phyloP scores from a whole-genome alignment of 179 eudicot genomes.

The Drosera spatulata region DNA sequence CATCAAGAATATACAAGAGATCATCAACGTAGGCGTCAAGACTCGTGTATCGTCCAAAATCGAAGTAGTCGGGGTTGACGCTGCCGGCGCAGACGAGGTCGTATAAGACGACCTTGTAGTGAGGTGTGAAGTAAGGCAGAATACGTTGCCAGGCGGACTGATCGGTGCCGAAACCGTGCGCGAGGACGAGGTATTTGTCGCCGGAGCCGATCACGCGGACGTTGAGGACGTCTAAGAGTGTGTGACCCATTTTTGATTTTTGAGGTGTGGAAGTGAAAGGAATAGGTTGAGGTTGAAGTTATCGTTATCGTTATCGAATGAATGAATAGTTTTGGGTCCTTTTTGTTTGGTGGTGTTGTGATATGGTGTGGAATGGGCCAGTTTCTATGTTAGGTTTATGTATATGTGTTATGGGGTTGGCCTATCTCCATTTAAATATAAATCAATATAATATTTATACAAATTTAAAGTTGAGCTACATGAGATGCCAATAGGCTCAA shows the following conservation, averaged over 20 bases:
- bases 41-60: constrained; percentile 61
- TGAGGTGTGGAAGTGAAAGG: too few relatives aligned
- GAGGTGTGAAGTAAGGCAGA: constrained; percentile 38
- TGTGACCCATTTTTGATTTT: constrained; percentile 34
- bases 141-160: constrained; percentile 91
- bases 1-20: constrained; percentile 47
- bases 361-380: too few relatives aligned
- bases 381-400: too few relatives aligned
- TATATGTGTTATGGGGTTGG: too few relatives aligned
- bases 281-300: too few relatives aligned
- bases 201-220: constrained; percentile 62
- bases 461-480: too few relatives aligned
- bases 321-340: too few relatives aligned
- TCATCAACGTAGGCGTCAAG: constrained; percentile 83
- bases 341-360: too few relatives aligned
- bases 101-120: constrained; percentile 50
- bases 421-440: too few relatives aligned
- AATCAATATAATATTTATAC: too few relatives aligned
- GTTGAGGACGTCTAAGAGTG: constrained; percentile 42
- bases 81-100: constrained; percentile 90
- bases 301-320: too few relatives aligned
- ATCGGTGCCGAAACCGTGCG: constrained; percentile 90
- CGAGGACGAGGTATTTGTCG: constrained; percentile 39
- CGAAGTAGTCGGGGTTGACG: constrained; percentile 80
- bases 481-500: too few relatives aligned